A percentile compares a stretch with the other conserved stretches of the same genome.
These are phyloP conservation scores for Blastobotrys buckinghamii DNA, from an alignment of 1,139 yeast genomes.

Conservation along the genomic window DNA sequence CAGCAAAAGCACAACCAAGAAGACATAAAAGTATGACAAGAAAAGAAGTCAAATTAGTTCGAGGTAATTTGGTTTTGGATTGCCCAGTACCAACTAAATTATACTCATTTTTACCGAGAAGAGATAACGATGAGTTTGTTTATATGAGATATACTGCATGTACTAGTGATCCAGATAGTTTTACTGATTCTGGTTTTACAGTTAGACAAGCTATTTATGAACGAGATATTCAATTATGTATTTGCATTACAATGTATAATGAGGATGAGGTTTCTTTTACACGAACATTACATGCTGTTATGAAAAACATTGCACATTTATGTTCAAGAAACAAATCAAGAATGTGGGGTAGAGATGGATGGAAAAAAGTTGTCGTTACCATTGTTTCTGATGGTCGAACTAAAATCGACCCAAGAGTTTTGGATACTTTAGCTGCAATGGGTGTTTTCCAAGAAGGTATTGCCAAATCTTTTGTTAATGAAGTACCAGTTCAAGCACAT, in stretches of 20 bases:
- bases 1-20: slow-evolving; percentile 49
- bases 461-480: slow-evolving; percentile 89
- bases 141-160: slow-evolving; percentile 95
- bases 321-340: slow-evolving; percentile 73
- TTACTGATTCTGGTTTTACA: slow-evolving; percentile 72
- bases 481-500: slow-evolving; percentile 86
- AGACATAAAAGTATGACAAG: slow-evolving; percentile 53
- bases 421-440: slow-evolving; percentile 82
- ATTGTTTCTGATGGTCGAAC: slow-evolving; percentile 92
- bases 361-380: slow-evolving; percentile 91
- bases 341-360: slow-evolving; percentile 91
- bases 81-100: slow-evolving; percentile 90
- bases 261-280: slow-evolving; percentile 87
- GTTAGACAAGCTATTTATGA: slow-evolving; percentile 77
- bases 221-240: slow-evolving; percentile 82
- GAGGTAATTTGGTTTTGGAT: slow-evolving; percentile 80
- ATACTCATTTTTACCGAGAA: slow-evolving; percentile 66
- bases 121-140: slow-evolving; percentile 87
- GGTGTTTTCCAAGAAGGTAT: slow-evolving; percentile 96
- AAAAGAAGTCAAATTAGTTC: slow-evolving; percentile 60
- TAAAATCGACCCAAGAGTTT: slow-evolving; percentile 72
- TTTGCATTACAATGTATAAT: slow-evolving; percentile 94
- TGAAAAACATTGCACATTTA: slow-evolving; percentile 84
- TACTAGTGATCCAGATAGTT: slow-evolving; percentile 83
- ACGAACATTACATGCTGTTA: slow-evolving; percentile 87